Percentiles rank a stretch among this genome's conserved stretches.
These are phyloP conservation scores for Davidsoniella eucalypti DNA, from an alignment of 2,329 filamentous ascomycete species.

Conservation along the genomic window DNA sequence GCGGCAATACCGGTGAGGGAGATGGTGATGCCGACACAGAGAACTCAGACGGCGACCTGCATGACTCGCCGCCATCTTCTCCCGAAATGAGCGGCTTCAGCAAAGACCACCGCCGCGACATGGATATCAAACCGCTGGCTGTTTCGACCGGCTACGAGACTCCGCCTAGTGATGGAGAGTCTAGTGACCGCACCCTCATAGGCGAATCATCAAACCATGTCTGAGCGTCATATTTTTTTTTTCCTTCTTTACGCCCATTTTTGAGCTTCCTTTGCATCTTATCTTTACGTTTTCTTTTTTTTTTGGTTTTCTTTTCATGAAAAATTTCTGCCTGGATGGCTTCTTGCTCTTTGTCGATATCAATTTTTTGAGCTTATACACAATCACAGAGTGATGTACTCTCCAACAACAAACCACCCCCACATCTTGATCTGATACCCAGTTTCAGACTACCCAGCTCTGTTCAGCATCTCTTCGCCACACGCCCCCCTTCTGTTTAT, in stretches of 20 bases:
- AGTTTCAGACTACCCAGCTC: constrained; percentile 1
- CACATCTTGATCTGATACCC: constrained; percentile 5
- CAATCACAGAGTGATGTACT: too few species aligned
- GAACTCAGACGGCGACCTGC: constrained; percentile 17
- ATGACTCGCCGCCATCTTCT: too few species aligned
- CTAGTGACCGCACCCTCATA: background rate
- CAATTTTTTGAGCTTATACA: too few species aligned
- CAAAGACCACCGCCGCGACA: too few species aligned
- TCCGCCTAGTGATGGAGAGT: constrained; percentile 1
- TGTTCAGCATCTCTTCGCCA: background rate
- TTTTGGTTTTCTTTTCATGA: background rate
- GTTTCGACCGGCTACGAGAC: background rate
- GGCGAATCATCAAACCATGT: background rate
- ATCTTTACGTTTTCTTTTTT: background rate
- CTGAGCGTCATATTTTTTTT: background rate
- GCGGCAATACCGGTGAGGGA: background rate
- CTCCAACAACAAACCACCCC: too few species aligned
- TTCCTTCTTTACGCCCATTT: too few species aligned
- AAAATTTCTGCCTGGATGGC: too few species aligned
- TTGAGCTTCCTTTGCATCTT: background rate
- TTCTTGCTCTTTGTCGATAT: too few species aligned
- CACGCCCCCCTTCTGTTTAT: background rate
- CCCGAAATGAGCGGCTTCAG: too few species aligned
- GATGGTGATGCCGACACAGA: too few species aligned
- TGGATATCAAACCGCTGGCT: too few species aligned